Percentiles rank a stretch among this genome's conserved stretches.
Evolutionary conservation across 2,329 filamentous ascomycete genomes (phyloP).

Genomic region (Fusarium continuum): DNA sequence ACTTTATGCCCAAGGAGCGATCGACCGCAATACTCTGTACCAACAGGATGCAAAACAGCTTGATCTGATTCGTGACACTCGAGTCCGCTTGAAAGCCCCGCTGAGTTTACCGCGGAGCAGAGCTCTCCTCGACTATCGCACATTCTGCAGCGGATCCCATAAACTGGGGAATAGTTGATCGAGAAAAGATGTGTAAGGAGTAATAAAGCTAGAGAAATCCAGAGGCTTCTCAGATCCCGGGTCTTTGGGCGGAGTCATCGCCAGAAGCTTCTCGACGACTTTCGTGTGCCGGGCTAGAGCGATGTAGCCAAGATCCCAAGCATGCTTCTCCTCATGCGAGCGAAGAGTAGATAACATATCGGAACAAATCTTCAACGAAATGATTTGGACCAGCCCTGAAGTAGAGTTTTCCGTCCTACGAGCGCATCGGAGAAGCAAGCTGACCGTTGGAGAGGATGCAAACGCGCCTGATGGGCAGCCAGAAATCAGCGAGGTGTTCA

Average conservation of each 20-base stretch:
- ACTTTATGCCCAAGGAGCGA: constrained; percentile 16
- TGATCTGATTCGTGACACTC: neutral
- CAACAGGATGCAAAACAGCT: neutral
- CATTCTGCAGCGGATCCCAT: constrained; percentile 51
- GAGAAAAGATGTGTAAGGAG: constrained; percentile 47
- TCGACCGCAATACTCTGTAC: constrained; percentile 6
- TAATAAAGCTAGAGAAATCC: constrained; percentile 43
- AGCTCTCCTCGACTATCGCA: constrained; percentile 36
- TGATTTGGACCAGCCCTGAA: constrained; percentile 48
- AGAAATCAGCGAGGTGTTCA: constrained; percentile 58
- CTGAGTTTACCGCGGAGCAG: constrained; percentile 7
- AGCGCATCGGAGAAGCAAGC: constrained; percentile 59
- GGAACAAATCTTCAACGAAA: constrained; percentile 54
- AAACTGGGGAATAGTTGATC: constrained; percentile 49
- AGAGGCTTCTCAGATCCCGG: constrained; percentile 19
- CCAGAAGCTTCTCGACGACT: constrained; percentile 55
- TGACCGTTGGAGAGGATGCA: constrained; percentile 58
- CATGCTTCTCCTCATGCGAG: constrained; percentile 49
- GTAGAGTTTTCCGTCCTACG: constrained; percentile 54
- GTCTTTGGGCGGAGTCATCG: constrained; percentile 41
- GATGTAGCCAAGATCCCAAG: constrained; percentile 62
- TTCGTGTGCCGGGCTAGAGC: constrained; percentile 59
- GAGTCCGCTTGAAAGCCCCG: neutral
- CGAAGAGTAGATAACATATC: constrained; percentile 53
- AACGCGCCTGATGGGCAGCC: constrained; percentile 60